A percentile compares a stretch with the other conserved stretches of the same genome.
Conservation (phyloP, 2,329 filamentous ascomycete species). For the Acrocalymma vagum region DNA sequence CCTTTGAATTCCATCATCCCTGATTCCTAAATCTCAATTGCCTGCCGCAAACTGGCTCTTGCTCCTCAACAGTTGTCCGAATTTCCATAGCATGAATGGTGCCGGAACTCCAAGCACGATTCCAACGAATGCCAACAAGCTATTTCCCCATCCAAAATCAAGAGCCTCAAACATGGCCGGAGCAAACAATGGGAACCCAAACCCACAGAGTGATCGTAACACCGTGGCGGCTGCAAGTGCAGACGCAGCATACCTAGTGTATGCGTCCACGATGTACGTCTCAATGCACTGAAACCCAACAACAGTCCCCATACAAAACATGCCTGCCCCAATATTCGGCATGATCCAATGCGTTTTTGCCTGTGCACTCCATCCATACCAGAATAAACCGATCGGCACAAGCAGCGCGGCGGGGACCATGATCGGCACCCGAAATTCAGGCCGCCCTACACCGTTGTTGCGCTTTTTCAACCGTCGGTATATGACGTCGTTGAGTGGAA, state of each 20-base stretch:
- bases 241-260: conserved; percentile 49
- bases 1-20: too few relatives aligned
- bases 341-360: conserved; percentile 58
- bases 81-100: conserved; percentile 56
- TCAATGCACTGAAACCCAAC: conserved; percentile 48
- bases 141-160: conserved; percentile 46
- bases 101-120: conserved; percentile 47
- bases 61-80: conserved; percentile 54
- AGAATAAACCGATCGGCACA: conserved; percentile 59
- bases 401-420: conserved; percentile 61
- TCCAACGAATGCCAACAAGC: conserved; percentile 30
- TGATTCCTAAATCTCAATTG: neutral
- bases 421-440: conserved; percentile 68
- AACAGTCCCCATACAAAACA: conserved; percentile 57
- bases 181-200: conserved; percentile 46
- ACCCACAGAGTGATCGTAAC: conserved; percentile 48
- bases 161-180: conserved; percentile 39
- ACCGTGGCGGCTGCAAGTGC: conserved; percentile 51
- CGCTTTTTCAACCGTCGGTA: conserved; percentile 54
- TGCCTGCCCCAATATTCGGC: conserved; percentile 59
- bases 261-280: conserved; percentile 52
- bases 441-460: conserved; percentile 50
- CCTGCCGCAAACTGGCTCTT: conserved; percentile 28
- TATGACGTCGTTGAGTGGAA: conserved; percentile 57
- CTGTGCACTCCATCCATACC: conserved; percentile 64